phyloP scores from a whole-genome alignment of 2,329 filamentous ascomycete species.

The Fusarium sp. region DNA sequence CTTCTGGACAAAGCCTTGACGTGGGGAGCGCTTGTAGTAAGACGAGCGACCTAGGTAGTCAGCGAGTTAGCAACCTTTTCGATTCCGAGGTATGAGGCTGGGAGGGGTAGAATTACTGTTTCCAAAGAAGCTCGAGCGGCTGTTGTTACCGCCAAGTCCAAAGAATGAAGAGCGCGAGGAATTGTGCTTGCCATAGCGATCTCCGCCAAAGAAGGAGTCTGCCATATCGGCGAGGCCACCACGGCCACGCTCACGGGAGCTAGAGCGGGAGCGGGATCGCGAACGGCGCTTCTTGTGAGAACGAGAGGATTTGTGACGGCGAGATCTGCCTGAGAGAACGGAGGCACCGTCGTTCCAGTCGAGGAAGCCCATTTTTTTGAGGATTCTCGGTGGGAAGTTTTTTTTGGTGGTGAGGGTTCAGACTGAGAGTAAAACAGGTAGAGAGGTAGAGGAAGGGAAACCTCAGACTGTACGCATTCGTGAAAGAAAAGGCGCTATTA shows the following conservation, averaged over 20 bases:
- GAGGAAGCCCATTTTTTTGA: constrained; percentile 46
- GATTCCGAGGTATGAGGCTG: background rate
- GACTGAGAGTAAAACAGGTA: background rate
- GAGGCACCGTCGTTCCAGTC: constrained; percentile 47
- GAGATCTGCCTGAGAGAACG: constrained; percentile 43
- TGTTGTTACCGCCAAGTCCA: constrained; percentile 54
- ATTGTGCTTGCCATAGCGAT: constrained; percentile 52
- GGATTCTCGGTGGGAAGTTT: background rate
- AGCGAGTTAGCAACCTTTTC: background rate
- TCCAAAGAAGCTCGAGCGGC: constrained; percentile 58
- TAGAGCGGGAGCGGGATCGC: constrained; percentile 51
- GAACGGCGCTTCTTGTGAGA: constrained; percentile 49
- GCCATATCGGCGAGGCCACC: constrained; percentile 47
- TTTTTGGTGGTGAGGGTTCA: background rate
- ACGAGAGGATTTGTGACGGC: constrained; percentile 43
- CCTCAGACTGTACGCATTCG: constrained; percentile 15
- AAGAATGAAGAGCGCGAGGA: constrained; percentile 58
- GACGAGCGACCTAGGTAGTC: constrained; percentile 58
- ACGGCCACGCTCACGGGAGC: constrained; percentile 45
- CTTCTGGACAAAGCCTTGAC: constrained; percentile 78
- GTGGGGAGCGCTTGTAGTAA: constrained; percentile 84
- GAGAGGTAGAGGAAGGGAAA: background rate
- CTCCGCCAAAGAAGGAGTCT: constrained; percentile 47
- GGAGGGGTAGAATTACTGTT: constrained; percentile 43
- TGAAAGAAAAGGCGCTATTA: background rate